These are phyloP conservation scores for Picea abies DNA, from an alignment of 83 land plant species.

Conservation along the genomic window DNA sequence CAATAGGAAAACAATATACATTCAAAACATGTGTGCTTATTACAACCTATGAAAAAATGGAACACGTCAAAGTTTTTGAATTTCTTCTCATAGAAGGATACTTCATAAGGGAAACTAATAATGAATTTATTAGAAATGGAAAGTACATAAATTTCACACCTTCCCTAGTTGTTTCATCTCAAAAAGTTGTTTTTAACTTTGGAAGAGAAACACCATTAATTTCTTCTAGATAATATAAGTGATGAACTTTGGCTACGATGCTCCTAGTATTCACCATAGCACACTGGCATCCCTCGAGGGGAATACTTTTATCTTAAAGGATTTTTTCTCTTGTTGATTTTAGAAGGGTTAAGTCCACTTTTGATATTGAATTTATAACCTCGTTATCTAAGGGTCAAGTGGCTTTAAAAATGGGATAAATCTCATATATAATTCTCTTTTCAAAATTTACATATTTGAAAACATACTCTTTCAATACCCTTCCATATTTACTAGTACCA, in stretches of 20 bases:
- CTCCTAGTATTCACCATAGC: slow-evolving; percentile 96
- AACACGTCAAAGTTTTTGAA: too few species aligned
- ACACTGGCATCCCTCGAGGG: slow-evolving; percentile 87
- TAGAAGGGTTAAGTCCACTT: background rate
- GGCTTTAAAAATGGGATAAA: slow-evolving; percentile 11
- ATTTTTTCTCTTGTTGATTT: slow-evolving; percentile 7
- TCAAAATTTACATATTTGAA: slow-evolving; percentile 46
- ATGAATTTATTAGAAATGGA: slow-evolving; percentile 87
- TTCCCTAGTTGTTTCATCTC: slow-evolving; percentile 49
- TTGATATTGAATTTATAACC: slow-evolving; percentile 14
- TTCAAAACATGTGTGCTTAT: too few species aligned
- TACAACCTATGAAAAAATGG: too few species aligned
- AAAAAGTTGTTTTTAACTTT: slow-evolving; percentile 62
- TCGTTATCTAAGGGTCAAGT: background rate
- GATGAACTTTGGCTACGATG: slow-evolving; percentile 93
- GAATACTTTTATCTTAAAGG: slow-evolving; percentile 48
- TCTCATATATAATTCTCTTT: slow-evolving; percentile 47
- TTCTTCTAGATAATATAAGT: slow-evolving; percentile 94
- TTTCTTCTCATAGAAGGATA: slow-evolving; percentile 58
- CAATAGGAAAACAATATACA: too few species aligned
- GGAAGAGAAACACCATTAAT: slow-evolving; percentile 70
- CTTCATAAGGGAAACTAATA: slow-evolving; percentile 78
- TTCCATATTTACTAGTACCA: slow-evolving; percentile 90
- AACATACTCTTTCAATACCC: slow-evolving; percentile 84
- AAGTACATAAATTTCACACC: slow-evolving; percentile 78